phyloP scores from a whole-genome alignment of 2,329 filamentous ascomycete species.

The Aspergillus persii region DNA sequence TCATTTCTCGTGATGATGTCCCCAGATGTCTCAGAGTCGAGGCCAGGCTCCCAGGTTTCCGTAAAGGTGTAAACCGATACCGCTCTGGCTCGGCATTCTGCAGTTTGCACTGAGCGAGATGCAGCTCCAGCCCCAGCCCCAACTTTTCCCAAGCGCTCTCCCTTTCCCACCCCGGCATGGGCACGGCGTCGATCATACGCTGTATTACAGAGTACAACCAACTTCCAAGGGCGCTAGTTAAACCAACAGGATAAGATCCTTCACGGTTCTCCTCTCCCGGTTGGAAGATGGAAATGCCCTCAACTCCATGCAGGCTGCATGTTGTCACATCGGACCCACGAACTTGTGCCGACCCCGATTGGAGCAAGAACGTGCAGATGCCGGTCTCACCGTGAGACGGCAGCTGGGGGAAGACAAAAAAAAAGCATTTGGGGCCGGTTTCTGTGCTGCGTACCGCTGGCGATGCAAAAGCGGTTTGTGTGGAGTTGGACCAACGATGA shows the following conservation, averaged over 20 bases:
- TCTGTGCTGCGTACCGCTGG: neutral
- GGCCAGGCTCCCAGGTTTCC: neutral
- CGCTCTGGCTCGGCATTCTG: neutral
- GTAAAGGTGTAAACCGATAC: neutral
- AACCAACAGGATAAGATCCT: neutral
- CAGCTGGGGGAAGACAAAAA: neutral
- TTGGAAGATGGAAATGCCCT: neutral
- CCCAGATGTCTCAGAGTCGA: neutral
- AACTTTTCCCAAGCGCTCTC: neutral
- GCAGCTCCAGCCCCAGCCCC: neutral
- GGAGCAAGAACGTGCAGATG: neutral
- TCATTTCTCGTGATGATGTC: neutral
- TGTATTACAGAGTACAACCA: neutral
- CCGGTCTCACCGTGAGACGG: slow-evolving; percentile 9
- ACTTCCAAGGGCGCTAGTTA: neutral
- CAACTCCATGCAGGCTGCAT: neutral
- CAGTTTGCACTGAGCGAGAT: neutral
- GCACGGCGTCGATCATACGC: neutral
- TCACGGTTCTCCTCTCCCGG: neutral
- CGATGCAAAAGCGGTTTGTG: neutral
- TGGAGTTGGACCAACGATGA: slow-evolving; percentile 1
- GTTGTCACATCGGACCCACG: neutral
- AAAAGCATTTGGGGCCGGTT: neutral
- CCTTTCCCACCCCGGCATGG: neutral
- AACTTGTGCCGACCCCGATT: neutral